A percentile compares a stretch with the other conserved stretches of the same genome.
phyloP scores from a whole-genome alignment of 352 stramenopile species.

The Phytophthora fragariae region DNA sequence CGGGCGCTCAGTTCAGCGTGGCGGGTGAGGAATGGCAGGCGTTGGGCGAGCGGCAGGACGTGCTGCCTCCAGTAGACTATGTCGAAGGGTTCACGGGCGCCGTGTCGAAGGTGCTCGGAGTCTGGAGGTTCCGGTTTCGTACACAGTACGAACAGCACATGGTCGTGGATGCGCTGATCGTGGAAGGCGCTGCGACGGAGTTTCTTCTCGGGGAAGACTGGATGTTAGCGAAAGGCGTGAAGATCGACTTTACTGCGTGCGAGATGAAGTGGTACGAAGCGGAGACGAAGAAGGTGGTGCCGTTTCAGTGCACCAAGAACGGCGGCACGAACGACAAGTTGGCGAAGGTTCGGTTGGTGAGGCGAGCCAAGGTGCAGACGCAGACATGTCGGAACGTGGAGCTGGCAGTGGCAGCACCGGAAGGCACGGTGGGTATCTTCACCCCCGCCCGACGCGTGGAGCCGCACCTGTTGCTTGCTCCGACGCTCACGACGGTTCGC shows the following conservation, averaged over 20 bases:
- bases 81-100: slow-evolving; percentile 6
- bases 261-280: no score
- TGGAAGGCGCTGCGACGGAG: neutral
- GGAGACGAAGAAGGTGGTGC: no score
- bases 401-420: slow-evolving; percentile 7
- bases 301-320: no score
- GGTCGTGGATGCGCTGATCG: neutral
- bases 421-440: slow-evolving; percentile 10
- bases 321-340: no score
- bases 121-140: neutral
- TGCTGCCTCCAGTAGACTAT: slow-evolving; percentile 14
- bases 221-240: neutral
- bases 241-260: no score
- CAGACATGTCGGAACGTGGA: slow-evolving; percentile 1
- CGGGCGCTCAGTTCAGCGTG: slow-evolving; percentile 12
- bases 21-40: neutral
- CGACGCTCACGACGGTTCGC: slow-evolving; percentile 9
- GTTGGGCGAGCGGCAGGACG: neutral
- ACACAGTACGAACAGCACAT: neutral
- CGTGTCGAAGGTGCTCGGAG: neutral
- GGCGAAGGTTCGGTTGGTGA: no score
- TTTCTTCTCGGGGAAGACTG: neutral
- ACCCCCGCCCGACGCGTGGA: neutral
- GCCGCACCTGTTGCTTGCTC: slow-evolving; percentile 3
- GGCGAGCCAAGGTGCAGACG: no score